A percentile compares a stretch with the other conserved stretches of the same genome.
These are phyloP conservation scores for Coelastrella sp. DNA, from an alignment of 139 green algal genomes.

Conservation along the genomic window DNA sequence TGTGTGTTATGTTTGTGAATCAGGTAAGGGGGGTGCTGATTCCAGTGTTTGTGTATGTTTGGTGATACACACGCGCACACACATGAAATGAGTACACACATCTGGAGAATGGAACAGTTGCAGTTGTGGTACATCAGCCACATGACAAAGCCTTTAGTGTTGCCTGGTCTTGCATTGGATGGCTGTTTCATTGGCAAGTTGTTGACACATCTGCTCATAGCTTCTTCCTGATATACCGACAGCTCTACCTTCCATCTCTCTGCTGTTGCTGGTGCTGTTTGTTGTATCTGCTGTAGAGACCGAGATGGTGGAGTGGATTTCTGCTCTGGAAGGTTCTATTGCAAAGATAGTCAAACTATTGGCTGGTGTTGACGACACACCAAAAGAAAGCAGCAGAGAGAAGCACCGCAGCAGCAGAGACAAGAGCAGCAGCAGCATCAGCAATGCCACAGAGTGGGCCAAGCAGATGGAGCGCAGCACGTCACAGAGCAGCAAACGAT, in stretches of 20 bases:
- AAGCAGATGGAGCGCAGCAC: conserved; percentile 46
- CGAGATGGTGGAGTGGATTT: conserved; percentile 91
- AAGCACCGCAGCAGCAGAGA: conserved; percentile 34
- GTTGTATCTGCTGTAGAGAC: conserved; percentile 70
- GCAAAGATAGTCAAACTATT: conserved; percentile 72
- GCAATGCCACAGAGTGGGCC: not conserved
- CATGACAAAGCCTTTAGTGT: too few relatives aligned
- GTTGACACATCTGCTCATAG: too few relatives aligned
- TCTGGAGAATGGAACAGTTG: too few relatives aligned
- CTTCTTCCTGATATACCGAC: too few relatives aligned
- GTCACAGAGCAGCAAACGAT: conserved; percentile 2
- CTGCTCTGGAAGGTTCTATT: conserved; percentile 81
- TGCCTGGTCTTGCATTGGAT: too few relatives aligned
- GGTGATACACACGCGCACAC: too few relatives aligned
- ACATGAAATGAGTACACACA: too few relatives aligned
- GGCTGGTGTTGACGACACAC: conserved; percentile 77
- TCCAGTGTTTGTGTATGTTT: not conserved
- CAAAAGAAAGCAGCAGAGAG: not conserved
- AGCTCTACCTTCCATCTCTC: too few relatives aligned
- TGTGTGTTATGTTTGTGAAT: conserved; percentile 85
- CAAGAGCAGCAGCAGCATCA: not conserved
- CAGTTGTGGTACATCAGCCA: too few relatives aligned
- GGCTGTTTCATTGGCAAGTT: too few relatives aligned
- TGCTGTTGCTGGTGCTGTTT: not conserved
- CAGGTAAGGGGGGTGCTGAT: not conserved